Evolutionary conservation across 2,329 filamentous ascomycete genomes (phyloP), one percentile per base, ranked within the genome.

Genomic region (Colletotrichum kahawae): DNA sequence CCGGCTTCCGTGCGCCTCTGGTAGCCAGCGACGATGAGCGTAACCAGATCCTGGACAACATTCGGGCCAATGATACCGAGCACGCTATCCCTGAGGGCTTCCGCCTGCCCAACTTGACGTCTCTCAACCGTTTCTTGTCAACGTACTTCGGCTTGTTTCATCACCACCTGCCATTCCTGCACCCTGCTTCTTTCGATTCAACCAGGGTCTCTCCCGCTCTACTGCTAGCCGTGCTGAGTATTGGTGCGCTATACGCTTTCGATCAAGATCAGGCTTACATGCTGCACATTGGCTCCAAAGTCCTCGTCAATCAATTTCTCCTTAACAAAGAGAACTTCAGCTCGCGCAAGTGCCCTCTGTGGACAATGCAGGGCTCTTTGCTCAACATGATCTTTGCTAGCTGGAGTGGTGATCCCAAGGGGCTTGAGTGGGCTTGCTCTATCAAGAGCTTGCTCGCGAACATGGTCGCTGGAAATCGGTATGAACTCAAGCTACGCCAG

Each of bases 261-360:
- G 96, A 98, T 82, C 95, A 98, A 82, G 96, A 98, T 80, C 95
- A 98, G 83, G 97, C 97, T 1, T 98, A 98, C 83, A 95, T 98
- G 90, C 92, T 98, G 27, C 97, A 99, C 85, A 98, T 98, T 79
- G 97, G 96, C 21, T 98, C 97, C 75, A 99, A 98, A 88, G 94
- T 98, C 33, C 91, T 99, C 21, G 96, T 98, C 80, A 98, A 97
- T 82, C 95, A 98, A 83, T 98, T 98, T 84, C 85, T 99, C 77
- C 95, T 98, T 85, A 97, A 98, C 87, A 98, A 98, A 88, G 96
- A 98, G 84, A 98, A 98, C 85, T 98, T 98, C 84, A 98, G 96
- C 88, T 98, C 97, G 10, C 93, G 96, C 80, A 98, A 98, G 84
- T 98, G 96, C 81, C 97, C 97, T 5, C 86, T 99, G 16, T 98